Evolutionary conservation across 768 basidiomycete genomes (phyloP), one percentile per base, ranked within the genome.

Genomic region (Kwoniella botswanensis): DNA sequence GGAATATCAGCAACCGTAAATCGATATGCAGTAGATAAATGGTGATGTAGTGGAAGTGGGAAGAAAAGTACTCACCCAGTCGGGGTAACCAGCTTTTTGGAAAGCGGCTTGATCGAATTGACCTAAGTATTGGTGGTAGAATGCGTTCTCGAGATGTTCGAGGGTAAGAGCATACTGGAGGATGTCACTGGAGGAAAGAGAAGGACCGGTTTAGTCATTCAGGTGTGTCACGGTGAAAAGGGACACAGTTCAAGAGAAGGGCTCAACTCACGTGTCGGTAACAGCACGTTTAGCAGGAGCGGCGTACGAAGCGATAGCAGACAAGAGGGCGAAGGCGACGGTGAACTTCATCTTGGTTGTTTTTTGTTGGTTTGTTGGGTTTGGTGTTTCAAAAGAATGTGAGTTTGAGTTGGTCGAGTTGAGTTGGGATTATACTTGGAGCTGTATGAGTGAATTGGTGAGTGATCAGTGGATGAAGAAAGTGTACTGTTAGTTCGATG

Each of bases 21-120:
- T 35, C 1, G 35, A 35, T 9, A 9, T 35, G 35, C 35, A 35
- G 21, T 21, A 21, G 29, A 12, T 29, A n/a, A 3, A n/a, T 29
- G 35, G 43, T 24, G 35, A 43, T 29, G 5, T 12, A 7, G 26
- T 42, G 61, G 13, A 15, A 21, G 7, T 18, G 21, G 15, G 61
- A 44, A 44, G 42, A 13, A n/a, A 42, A 35, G 13, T 17, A 71
- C 61, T 50, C 50, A 87, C 87, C 85, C 86, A 88, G 67, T 61
- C 83, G 56, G 60, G 85, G 84, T 76, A 84, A 35, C 85, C 85
- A 35, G 85, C 85, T 46, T 78, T 64, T 24, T 69, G 68, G 75
- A 87, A 88, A 2, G 87, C 89, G 21, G 85, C 86, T 4, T 82
- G 75, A 43, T 74, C 73, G 81, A 89, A 90, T 63, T 86, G 85